A percentile compares a stretch with the other conserved stretches of the same genome.
phyloP scores from a whole-genome alignment of 2,329 filamentous ascomycete genomes.

The Ascochyta koolunga region DNA sequence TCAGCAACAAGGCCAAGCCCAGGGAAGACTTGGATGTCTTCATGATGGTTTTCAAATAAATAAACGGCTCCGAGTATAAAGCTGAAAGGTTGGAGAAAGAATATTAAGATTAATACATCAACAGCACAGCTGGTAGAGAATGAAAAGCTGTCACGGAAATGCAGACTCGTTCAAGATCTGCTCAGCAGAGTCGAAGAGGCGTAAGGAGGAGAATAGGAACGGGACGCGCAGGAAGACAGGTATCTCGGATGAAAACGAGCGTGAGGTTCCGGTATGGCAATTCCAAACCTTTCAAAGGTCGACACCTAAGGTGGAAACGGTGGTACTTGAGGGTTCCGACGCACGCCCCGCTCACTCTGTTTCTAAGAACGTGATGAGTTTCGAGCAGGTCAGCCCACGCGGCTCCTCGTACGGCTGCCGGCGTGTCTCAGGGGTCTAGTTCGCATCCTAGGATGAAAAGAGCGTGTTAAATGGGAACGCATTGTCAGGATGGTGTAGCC shows the following conservation, averaged over 20 bases:
- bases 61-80: neutral
- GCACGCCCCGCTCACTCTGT: constrained; percentile 34
- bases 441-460: constrained; percentile 25
- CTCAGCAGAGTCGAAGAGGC: constrained; percentile 44
- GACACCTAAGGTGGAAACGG: constrained; percentile 34
- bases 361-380: constrained; percentile 36
- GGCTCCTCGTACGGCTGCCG: constrained; percentile 33
- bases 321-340: constrained; percentile 36
- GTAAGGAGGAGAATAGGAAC: constrained; percentile 22
- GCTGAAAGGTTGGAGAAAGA: constrained; percentile 1
- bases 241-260: constrained; percentile 33
- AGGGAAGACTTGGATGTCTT: constrained; percentile 35
- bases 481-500: constrained; percentile 32
- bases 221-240: constrained; percentile 23
- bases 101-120: constrained; percentile 41
- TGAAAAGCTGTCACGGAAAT: constrained; percentile 41
- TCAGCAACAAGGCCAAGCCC: constrained; percentile 36
- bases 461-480: constrained; percentile 27
- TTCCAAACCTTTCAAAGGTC: constrained; percentile 41
- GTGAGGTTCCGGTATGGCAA: constrained; percentile 36
- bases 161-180: constrained; percentile 44
- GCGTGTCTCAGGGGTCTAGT: constrained; percentile 31
- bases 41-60: constrained; percentile 27
- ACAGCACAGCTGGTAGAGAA: constrained; percentile 45
- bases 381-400: constrained; percentile 31